A percentile compares a stretch with the other conserved stretches of the same genome.
Conservation (phyloP, 1,284 basidiomycete genomes). For the Papiliotrema fonsecae region DNA sequence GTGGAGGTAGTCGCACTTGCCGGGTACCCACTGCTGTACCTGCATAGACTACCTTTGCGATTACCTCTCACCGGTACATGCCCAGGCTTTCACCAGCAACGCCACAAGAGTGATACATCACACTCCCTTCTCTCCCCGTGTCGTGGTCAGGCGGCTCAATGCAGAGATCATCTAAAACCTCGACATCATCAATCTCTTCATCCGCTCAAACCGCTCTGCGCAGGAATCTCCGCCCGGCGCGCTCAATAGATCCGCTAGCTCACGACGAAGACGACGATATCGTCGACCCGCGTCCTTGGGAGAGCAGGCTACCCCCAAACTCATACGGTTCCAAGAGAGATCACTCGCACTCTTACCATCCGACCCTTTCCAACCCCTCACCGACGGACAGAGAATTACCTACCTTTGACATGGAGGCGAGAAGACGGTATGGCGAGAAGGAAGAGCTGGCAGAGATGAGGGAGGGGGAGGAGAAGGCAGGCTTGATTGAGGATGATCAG, state of each 20-base stretch:
- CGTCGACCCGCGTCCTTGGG: conserved; percentile 42
- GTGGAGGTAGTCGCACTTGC: too few relatives aligned
- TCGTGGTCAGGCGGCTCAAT: conserved; percentile 2
- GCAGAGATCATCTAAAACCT: conserved; percentile 3
- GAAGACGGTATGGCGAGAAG: conserved; percentile 29
- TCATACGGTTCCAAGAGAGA: conserved; percentile 34
- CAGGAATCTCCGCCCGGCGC: not conserved
- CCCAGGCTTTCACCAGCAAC: too few relatives aligned
- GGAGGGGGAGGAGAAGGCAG: conserved; percentile 18
- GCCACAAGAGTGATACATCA: too few relatives aligned
- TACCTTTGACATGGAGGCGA: conserved; percentile 22
- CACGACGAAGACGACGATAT: conserved; percentile 29
- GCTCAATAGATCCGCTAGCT: not conserved
- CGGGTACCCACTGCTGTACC: too few relatives aligned
- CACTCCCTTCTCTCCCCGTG: not conserved
- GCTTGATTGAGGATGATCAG: conserved; percentile 25
- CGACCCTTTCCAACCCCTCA: not conserved
- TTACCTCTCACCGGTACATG: too few relatives aligned
- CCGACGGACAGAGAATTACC: conserved; percentile 14
- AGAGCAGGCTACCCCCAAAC: conserved; percentile 28
- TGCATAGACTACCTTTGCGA: too few relatives aligned
- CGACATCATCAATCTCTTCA: not conserved
- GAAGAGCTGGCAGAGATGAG: conserved; percentile 7
- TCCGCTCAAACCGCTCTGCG: conserved; percentile 1
- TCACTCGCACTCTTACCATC: conserved; percentile 2